Evolutionary conservation across 495 filamentous ascomycete genomes (phyloP).

Genomic region (Aspergillus egyptiacus): DNA sequence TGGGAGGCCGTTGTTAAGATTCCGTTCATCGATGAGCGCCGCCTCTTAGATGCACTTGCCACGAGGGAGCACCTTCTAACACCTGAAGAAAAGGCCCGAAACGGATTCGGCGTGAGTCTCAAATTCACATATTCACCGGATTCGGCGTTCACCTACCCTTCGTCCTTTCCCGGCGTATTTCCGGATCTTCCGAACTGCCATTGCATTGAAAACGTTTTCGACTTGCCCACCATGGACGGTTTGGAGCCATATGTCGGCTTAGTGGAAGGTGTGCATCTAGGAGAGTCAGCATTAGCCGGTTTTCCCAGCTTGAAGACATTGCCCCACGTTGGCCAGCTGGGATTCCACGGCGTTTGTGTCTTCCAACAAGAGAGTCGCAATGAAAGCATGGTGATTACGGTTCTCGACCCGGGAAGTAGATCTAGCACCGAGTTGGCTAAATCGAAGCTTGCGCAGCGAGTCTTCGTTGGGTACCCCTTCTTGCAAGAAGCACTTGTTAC

Average conservation of each 20-base stretch:
- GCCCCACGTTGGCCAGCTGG: slow-evolving; percentile 69
- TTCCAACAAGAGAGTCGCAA: slow-evolving; percentile 97
- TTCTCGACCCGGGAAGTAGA: slow-evolving; percentile 65
- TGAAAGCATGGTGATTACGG: slow-evolving; percentile 89
- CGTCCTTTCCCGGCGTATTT: slow-evolving; percentile 83
- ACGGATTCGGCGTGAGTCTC: slow-evolving; percentile 83
- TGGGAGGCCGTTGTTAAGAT: slow-evolving; percentile 99
- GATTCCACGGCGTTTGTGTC: slow-evolving; percentile 89
- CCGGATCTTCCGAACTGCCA: slow-evolving; percentile 81
- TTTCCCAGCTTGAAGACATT: slow-evolving; percentile 87
- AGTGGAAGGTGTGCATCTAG: slow-evolving; percentile 80
- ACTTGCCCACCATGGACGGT: slow-evolving; percentile 87
- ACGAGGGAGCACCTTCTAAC: slow-evolving; percentile 72
- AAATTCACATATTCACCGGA: slow-evolving; percentile 85
- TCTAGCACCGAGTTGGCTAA: slow-evolving; percentile 68
- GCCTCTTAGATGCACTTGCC: slow-evolving; percentile 77
- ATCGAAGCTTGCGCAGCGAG: slow-evolving; percentile 71
- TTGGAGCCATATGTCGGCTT: slow-evolving; percentile 80
- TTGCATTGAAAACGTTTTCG: slow-evolving; percentile 92
- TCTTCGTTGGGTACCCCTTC: slow-evolving; percentile 93
- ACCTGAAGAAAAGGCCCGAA: slow-evolving; percentile 70
- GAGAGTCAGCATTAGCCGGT: slow-evolving; percentile 74
- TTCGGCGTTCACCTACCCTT: slow-evolving; percentile 73
- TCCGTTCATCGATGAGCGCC: slow-evolving; percentile 91
- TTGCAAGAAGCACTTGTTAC: slow-evolving; percentile 88